Base-by-base conservation (phyloP, 305 asterid genomes). In the Salvia sclarea region DNA sequence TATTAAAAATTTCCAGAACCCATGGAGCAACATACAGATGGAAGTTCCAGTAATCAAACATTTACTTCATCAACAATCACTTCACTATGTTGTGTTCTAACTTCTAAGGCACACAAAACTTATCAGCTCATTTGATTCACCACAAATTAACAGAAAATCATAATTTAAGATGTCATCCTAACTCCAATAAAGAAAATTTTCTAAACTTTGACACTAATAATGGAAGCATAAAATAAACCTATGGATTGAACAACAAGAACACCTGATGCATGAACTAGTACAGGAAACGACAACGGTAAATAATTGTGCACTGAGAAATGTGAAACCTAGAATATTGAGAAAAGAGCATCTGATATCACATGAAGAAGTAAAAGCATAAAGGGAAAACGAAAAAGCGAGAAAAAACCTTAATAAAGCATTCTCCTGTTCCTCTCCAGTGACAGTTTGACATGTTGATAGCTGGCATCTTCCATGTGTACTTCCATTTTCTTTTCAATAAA, bases 361-460 rank as follows among this genome's bases (percentile, higher is more conserved):
- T 60, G 52, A 59, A 66, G 73, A 74, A 14, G 58, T 28, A 54
- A 41, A 48, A 28, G 65, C 6, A 8, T 30, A 70, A 68, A 13
- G n/a, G 52, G n/a, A 12, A 48, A 5, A 56, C 21, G 8, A n/a
- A 20, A 70, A 54, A 22, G 49, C 17, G 18, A 62, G n/a, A 50
- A 73, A 16, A 69, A 69, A 93, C 98, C 97, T 88, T 79, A 48
- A 84, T 64, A 71, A 76, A 76, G 82, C 92, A 76, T 56, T 74
- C 76, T 75, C 91, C 92, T 13, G 97, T 87, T 82, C 98, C 98
- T 68, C 80, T 81, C 98, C 98, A 93, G 76, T 72, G 71, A 86
- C 94, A 77, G 77, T 79, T 87, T 41, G 87, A 66, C 88, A 73
- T 73, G 76, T 75, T 81, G 70, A 78, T 64, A 71, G 92, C 90